Base-by-base conservation (phyloP, 345 rosid species). In the Litchi chinensis region DNA sequence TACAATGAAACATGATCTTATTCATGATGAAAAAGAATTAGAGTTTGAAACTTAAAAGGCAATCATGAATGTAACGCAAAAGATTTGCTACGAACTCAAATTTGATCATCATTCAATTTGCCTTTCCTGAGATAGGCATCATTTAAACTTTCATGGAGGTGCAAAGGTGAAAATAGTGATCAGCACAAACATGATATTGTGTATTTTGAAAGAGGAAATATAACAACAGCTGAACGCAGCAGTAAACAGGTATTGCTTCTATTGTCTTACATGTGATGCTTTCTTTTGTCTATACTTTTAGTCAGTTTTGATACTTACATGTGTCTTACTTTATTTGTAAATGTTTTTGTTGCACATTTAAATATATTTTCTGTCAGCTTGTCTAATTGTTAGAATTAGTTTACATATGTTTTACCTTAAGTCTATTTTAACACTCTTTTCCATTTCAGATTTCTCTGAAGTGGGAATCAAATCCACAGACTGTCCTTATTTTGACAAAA, bases 161-260 rank as follows among this genome's bases (percentile, higher is more conserved):
- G 95, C 87, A 93, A 92, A 75, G 98, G 98, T 50, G 92, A 91
- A 48, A 79, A 79, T 77, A 89, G 91, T 79, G 97, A 97, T 84
- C 98, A 92, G 84, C 95, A 92, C 90, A 97, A 94, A 68, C 97
- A 92, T 74, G 98, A 94, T 62, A 87, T 97, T 56, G 99, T 97
- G 78, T 97, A 97, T 50, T 97, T 97, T 88, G 99, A 93, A 82
- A 90, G 88, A 79, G 98, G 99, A 68, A 89, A 94, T 82, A 97
- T 97, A 85, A 86, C 92, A 16, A 92, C 98, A 15, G 94, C 98
- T 57, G 92, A 89, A 74, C 96, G 98, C 86, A 91, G 91, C 89
- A 97, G 94, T 84, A 93, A 90, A 83, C 98, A 97, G 94, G 99
- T 93, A 87, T 66, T 80, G 46, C 18, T 71, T 77, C 43, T 67